A percentile compares a stretch with the other conserved stretches of the same genome.
Conservation (phyloP, 257 asterid genomes). For the Gynochthodes officinalis region DNA sequence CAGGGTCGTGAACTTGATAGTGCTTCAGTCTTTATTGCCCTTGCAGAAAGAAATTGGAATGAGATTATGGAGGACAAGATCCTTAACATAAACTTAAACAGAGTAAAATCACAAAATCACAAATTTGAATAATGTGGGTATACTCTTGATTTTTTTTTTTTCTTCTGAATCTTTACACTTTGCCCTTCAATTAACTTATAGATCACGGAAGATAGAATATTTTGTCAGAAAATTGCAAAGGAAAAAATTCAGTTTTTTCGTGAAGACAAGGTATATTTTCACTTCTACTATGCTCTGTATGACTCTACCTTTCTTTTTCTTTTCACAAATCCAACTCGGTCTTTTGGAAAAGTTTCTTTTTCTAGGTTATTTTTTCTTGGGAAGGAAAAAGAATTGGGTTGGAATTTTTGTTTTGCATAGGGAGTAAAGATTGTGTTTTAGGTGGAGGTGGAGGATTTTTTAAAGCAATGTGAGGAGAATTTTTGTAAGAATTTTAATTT, state of each 20-base stretch:
- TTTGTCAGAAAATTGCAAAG: not conserved
- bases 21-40: not conserved
- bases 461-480: no score
- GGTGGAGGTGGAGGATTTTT: no score
- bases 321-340: no score
- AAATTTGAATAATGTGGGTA: not conserved
- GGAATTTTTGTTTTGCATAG: no score
- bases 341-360: no score
- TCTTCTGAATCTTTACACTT: not conserved
- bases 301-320: no score
- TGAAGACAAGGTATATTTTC: not conserved
- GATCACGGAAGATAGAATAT: not conserved
- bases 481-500: no score
- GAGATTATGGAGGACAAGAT: not conserved
- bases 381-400: no score
- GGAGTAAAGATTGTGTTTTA: no score
- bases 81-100: not conserved
- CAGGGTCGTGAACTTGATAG: not conserved
- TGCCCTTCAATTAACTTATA: not conserved
- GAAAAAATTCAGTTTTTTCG: not conserved
- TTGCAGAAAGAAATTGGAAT: not conserved
- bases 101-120: not conserved
- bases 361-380: no score
- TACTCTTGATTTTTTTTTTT: not conserved
- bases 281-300: no score